phyloP scores from a whole-genome alignment of 2,329 filamentous ascomycete species.

The Lecanicillium sp. region DNA sequence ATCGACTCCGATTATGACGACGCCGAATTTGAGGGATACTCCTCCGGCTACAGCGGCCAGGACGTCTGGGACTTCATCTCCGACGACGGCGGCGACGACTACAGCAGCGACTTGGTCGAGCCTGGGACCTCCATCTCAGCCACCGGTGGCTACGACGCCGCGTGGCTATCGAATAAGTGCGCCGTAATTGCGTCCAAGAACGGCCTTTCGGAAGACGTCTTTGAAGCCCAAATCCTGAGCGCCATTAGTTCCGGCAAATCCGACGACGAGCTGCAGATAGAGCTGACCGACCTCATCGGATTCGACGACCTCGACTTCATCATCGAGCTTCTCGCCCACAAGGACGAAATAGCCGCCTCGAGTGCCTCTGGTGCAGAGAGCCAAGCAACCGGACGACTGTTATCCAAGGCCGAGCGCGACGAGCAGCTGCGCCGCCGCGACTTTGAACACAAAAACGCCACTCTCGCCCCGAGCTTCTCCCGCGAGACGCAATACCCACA shows the following conservation, averaged over 20 bases:
- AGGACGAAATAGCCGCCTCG: constrained; percentile 57
- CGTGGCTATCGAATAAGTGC: constrained; percentile 71
- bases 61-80: constrained; percentile 94
- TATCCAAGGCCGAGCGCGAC: constrained; percentile 72
- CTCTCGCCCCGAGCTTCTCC: constrained; percentile 64
- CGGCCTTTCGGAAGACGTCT: constrained; percentile 61
- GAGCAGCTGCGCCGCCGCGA: constrained; percentile 71
- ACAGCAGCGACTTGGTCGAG: constrained; percentile 60
- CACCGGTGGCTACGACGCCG: constrained; percentile 42
- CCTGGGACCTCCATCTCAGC: constrained; percentile 25
- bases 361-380: constrained; percentile 31
- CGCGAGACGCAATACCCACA: constrained; percentile 81
- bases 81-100: constrained; percentile 60
- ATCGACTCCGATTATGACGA: constrained; percentile 50
- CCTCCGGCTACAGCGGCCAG: constrained; percentile 58
- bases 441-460: constrained; percentile 72
- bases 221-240: constrained; percentile 71
- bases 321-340: constrained; percentile 78
- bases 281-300: constrained; percentile 81
- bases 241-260: constrained; percentile 61
- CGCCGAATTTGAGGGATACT: constrained; percentile 54
- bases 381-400: constrained; percentile 45
- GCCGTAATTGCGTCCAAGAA: constrained; percentile 58
- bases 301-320: constrained; percentile 93
- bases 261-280: constrained; percentile 87